These are phyloP conservation scores for Sparassis latifolia DNA, from an alignment of 1,284 basidiomycete genomes.

Conservation along the genomic window DNA sequence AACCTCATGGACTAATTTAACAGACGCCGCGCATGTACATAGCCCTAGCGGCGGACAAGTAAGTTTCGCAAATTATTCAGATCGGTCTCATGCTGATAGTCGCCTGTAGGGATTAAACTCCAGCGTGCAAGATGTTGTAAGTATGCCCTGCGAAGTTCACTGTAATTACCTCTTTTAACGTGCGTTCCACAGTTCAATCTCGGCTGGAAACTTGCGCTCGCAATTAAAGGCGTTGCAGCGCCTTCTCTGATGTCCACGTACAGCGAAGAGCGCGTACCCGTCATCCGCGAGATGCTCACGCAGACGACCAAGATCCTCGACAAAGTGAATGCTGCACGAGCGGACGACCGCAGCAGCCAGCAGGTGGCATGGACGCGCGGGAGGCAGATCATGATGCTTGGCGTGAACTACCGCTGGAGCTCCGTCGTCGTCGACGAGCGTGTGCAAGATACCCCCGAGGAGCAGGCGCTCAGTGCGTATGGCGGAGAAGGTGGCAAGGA, in stretches of 20 bases:
- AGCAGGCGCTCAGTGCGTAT: constrained; percentile 17
- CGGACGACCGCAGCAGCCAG: background rate
- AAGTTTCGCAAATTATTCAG: constrained; percentile 7
- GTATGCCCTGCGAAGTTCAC: background rate
- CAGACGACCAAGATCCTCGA: constrained; percentile 9
- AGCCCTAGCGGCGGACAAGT: constrained; percentile 21
- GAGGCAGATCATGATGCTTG: constrained; percentile 30
- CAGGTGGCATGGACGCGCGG: constrained; percentile 1
- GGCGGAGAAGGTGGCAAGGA: constrained; percentile 11
- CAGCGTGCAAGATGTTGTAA: constrained; percentile 4
- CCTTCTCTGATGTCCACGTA: constrained; percentile 19
- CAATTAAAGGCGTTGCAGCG: constrained; percentile 19
- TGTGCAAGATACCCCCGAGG: constrained; percentile 8
- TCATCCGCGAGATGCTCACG: constrained; percentile 20
- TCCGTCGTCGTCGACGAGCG: constrained; percentile 35
- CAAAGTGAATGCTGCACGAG: background rate
- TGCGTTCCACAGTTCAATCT: constrained; percentile 21
- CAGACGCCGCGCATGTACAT: constrained; percentile 21
- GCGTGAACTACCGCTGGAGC: constrained; percentile 42
- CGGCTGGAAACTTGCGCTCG: constrained; percentile 27
- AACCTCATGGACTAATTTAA: background rate
- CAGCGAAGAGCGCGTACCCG: constrained; percentile 22
- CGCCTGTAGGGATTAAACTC: constrained; percentile 5
- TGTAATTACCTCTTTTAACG: background rate
- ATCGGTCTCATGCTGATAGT: background rate